Evolutionary conservation across 2,329 filamentous ascomycete genomes (phyloP).

Genomic region (Boeremia lycopersici): DNA sequence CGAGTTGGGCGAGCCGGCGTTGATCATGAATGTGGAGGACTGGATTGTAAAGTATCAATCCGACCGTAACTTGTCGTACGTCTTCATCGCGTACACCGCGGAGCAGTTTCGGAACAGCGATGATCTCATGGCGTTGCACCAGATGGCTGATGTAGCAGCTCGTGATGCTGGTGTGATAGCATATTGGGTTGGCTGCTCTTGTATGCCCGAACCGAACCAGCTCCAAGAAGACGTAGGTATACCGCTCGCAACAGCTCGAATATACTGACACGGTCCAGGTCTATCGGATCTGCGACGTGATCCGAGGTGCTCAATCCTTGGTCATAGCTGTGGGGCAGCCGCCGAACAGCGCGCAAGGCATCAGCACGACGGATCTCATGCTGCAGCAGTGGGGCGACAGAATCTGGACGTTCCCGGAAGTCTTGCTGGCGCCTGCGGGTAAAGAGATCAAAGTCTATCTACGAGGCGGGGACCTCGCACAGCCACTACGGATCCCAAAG

Average conservation of each 20-base stretch:
- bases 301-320: slow-evolving; percentile 51
- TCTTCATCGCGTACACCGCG: slow-evolving; percentile 52
- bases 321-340: slow-evolving; percentile 50
- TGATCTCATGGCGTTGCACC: slow-evolving; percentile 38
- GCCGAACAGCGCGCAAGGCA: slow-evolving; percentile 22
- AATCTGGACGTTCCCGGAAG: slow-evolving; percentile 56
- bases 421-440: slow-evolving; percentile 43
- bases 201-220: slow-evolving; percentile 47
- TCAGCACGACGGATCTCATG: slow-evolving; percentile 35
- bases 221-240: slow-evolving; percentile 37
- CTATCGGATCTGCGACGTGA: slow-evolving; percentile 55
- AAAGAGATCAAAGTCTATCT: slow-evolving; percentile 44
- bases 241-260: background rate
- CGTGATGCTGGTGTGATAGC: slow-evolving; percentile 46
- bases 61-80: slow-evolving; percentile 38
- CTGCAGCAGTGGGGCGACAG: slow-evolving; percentile 53
- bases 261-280: slow-evolving; percentile 30
- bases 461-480: slow-evolving; percentile 30
- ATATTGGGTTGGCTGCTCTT: slow-evolving; percentile 54
- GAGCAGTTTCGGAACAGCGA: slow-evolving; percentile 46
- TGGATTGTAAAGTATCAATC: slow-evolving; percentile 31
- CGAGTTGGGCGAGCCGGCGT: slow-evolving; percentile 22
- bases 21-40: slow-evolving; percentile 35
- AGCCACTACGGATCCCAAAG: slow-evolving; percentile 42
- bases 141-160: slow-evolving; percentile 49